Percentiles rank a stretch among this genome's conserved stretches.
Conservation (phyloP, 1,139 yeast species). For the Scheffersomyces lignicola region DNA sequence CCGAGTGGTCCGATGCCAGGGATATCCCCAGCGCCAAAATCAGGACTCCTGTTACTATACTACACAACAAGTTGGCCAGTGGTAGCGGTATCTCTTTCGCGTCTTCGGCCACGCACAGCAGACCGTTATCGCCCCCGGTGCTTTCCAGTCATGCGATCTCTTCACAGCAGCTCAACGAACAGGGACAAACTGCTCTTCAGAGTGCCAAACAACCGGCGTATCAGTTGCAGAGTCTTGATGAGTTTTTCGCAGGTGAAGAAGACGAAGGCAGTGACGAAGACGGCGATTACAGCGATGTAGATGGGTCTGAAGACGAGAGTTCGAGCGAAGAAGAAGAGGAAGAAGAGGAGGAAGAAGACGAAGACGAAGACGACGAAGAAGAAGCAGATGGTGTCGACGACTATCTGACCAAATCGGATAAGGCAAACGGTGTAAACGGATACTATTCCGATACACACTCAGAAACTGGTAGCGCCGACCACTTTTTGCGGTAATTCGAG, state of each 20-base stretch:
- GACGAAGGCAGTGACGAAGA: conserved; percentile 17
- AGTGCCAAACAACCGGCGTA: conserved; percentile 33
- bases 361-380: conserved; percentile 13
- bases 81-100: conserved; percentile 15
- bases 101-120: conserved; percentile 15
- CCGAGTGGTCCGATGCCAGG: conserved; percentile 37
- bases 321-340: conserved; percentile 28
- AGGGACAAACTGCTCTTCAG: conserved; percentile 1
- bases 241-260: conserved; percentile 67
- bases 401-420: too few relatives aligned
- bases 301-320: conserved; percentile 25
- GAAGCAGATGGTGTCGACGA: conserved; percentile 11
- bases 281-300: conserved; percentile 13
- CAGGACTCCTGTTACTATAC: conserved; percentile 32
- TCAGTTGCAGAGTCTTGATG: conserved; percentile 77
- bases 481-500: not conserved
- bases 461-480: not conserved
- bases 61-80: conserved; percentile 23
- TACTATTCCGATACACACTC: not conserved
- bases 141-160: conserved; percentile 25
- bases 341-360: conserved; percentile 24
- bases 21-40: conserved; percentile 36
- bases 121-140: conserved; percentile 23
- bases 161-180: conserved; percentile 19
- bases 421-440: conserved; percentile 1